A percentile compares a stretch with the other conserved stretches of the same genome.
phyloP scores from a whole-genome alignment of 805 yeast species.

The Candida gorgasii region DNA sequence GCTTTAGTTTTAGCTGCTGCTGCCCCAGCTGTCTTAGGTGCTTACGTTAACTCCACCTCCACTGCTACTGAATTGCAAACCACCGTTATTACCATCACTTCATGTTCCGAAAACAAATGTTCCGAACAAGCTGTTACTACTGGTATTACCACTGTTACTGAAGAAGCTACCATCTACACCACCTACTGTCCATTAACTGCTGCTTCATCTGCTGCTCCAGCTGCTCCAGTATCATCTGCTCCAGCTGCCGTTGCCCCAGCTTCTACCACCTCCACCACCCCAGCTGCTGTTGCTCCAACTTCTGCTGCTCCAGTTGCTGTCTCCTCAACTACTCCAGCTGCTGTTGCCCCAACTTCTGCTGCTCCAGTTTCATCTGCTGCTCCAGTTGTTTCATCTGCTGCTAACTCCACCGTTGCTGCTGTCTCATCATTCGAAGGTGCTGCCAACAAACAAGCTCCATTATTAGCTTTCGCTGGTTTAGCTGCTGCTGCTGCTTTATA shows the following conservation, averaged over 20 bases:
- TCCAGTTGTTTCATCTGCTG: constrained; percentile 10
- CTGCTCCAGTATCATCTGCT: constrained; percentile 13
- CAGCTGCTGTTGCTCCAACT: constrained; percentile 13
- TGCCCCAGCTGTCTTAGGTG: constrained; percentile 31
- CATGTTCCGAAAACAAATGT: constrained; percentile 36
- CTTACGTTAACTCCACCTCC: constrained; percentile 29
- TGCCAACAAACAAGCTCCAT: constrained; percentile 19
- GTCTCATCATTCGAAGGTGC: constrained; percentile 20
- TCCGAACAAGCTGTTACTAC: constrained; percentile 28
- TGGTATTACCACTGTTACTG: constrained; percentile 38
- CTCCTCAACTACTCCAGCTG: constrained; percentile 14
- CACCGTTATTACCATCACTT: constrained; percentile 38
- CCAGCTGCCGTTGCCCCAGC: constrained; percentile 12
- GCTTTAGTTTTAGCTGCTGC: constrained; percentile 28
- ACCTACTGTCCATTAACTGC: constrained; percentile 32
- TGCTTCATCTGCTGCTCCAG: constrained; percentile 18
- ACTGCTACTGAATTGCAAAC: constrained; percentile 29
- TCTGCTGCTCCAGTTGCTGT: constrained; percentile 15
- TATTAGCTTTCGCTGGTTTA: constrained; percentile 15
- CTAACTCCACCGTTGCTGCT: constrained; percentile 15
- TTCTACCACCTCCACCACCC: constrained; percentile 11
- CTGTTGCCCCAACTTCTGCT: constrained; percentile 16
- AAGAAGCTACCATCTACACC: constrained; percentile 31
- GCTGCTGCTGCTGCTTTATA: constrained; percentile 27
- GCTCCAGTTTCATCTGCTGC: constrained; percentile 16